Evolutionary conservation across 2,329 filamentous ascomycete species (phyloP).

Genomic region (Aspergillus flavus): DNA sequence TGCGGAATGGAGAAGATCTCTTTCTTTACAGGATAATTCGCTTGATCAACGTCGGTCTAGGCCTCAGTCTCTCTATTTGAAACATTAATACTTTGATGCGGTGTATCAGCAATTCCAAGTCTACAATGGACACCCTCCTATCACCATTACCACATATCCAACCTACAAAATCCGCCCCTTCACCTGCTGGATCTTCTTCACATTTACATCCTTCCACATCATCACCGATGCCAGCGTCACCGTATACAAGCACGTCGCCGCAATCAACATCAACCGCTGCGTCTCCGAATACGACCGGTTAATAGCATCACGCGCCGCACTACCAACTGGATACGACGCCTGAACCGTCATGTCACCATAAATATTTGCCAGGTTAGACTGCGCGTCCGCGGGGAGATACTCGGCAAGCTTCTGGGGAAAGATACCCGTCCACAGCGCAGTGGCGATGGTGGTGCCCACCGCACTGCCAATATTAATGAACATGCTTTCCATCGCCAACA

Average conservation of each 20-base stretch:
- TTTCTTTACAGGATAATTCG: too few relatives aligned
- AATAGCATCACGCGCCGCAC: conserved; percentile 33
- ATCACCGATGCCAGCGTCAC: conserved; percentile 10
- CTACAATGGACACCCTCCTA: not conserved
- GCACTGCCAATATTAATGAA: conserved; percentile 40
- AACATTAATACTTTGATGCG: not conserved
- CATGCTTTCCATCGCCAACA: conserved; percentile 40
- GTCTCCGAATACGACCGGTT: conserved; percentile 35
- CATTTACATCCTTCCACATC: conserved; percentile 14
- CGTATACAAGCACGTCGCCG: conserved; percentile 29
- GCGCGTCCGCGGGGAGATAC: conserved; percentile 45
- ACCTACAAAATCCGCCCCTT: conserved; percentile 11
- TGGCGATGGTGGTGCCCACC: conserved; percentile 36
- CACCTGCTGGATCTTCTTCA: conserved; percentile 10
- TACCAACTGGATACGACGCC: conserved; percentile 32
- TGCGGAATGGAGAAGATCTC: too few relatives aligned
- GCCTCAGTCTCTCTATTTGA: not conserved
- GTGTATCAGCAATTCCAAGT: not conserved
- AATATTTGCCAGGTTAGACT: conserved; percentile 24
- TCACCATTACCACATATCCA: not conserved
- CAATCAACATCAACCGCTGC: conserved; percentile 36
- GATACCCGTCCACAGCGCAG: conserved; percentile 60
- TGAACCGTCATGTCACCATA: conserved; percentile 28
- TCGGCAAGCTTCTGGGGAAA: conserved; percentile 52
- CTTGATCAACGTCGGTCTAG: not conserved